phyloP scores from a whole-genome alignment of 192 early-diverging fungal species.

The Geranomyces michiganensis region DNA sequence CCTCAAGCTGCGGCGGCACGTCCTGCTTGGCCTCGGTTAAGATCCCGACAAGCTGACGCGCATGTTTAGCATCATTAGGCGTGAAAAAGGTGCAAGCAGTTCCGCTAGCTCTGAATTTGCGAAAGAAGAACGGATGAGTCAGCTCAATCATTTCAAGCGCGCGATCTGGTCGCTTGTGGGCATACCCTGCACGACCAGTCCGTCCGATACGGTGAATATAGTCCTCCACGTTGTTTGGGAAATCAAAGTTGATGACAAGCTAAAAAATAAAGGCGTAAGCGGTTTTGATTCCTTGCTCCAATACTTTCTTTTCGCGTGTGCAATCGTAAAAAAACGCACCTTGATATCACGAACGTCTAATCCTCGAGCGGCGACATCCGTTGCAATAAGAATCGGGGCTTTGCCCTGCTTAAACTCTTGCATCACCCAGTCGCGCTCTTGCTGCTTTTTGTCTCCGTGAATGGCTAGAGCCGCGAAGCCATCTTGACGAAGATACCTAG shows the following conservation, averaged over 20 bases:
- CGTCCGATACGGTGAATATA: constrained; percentile 84
- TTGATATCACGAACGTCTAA: constrained; percentile 54
- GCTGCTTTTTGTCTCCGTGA: constrained; percentile 95
- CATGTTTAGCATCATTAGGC: constrained; percentile 54
- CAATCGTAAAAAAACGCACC: constrained; percentile 19
- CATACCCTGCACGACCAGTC: constrained; percentile 61
- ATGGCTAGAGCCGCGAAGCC: constrained; percentile 92
- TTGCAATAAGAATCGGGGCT: constrained; percentile 92
- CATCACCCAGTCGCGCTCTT: constrained; percentile 94
- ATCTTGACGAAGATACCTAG: constrained; percentile 83
- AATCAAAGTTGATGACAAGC: constrained; percentile 90
- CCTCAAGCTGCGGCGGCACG: constrained; percentile 51
- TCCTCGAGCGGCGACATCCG: constrained; percentile 95
- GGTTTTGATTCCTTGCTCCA: background rate
- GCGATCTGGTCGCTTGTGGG: background rate
- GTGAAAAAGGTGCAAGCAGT: constrained; percentile 68
- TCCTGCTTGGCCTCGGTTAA: constrained; percentile 64
- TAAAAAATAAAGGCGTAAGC: constrained; percentile 7
- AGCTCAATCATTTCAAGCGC: background rate
- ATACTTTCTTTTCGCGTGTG: background rate
- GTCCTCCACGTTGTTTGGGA: constrained; percentile 95
- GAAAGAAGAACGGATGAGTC: background rate
- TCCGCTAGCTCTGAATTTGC: constrained; percentile 48
- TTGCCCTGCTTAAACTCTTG: constrained; percentile 84
- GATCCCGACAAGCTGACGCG: constrained; percentile 52